Percentiles rank a stretch among this genome's conserved stretches.
Conservation (phyloP, 164 flowering plant species). For the Berberis vulgaris region DNA sequence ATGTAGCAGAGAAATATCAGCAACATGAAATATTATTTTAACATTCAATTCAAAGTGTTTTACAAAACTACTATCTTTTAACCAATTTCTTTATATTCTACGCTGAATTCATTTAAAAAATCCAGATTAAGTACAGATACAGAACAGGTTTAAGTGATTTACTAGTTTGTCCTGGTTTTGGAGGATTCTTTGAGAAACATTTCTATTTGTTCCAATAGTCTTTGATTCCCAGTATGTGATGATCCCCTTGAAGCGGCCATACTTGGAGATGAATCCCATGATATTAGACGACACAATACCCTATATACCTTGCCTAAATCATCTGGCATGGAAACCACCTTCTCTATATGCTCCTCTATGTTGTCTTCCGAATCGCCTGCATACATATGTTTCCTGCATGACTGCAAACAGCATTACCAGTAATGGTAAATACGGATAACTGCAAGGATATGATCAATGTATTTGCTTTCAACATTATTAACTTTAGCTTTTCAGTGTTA, state of each 20-base stretch:
- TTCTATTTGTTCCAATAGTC: slow-evolving; percentile 58
- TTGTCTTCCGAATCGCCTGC: slow-evolving; percentile 18
- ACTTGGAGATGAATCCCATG: slow-evolving; percentile 23
- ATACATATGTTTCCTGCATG: slow-evolving; percentile 49
- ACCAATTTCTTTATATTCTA: no score
- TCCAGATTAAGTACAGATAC: no score
- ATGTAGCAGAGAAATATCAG: no score
- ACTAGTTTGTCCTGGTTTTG: slow-evolving; percentile 7
- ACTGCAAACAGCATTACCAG: slow-evolving; percentile 31
- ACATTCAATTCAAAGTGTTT: no score
- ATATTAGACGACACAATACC: slow-evolving; percentile 41
- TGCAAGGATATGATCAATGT: not conserved
- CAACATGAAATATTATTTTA: no score
- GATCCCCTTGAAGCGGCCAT: slow-evolving; percentile 7
- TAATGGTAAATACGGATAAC: not conserved
- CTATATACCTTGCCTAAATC: slow-evolving; percentile 33
- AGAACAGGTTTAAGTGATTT: no score
- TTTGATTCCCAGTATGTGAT: slow-evolving; percentile 11
- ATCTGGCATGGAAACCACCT: slow-evolving; percentile 18
- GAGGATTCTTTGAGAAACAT: slow-evolving; percentile 30
- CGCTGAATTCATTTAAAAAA: no score
- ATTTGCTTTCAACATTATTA: not conserved
- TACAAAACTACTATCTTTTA: no score
- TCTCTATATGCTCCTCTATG: slow-evolving; percentile 20
- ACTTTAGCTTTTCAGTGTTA: not conserved